Evolutionary conservation across 768 basidiomycete genomes (phyloP).

Genomic region (Phaffia australis): DNA sequence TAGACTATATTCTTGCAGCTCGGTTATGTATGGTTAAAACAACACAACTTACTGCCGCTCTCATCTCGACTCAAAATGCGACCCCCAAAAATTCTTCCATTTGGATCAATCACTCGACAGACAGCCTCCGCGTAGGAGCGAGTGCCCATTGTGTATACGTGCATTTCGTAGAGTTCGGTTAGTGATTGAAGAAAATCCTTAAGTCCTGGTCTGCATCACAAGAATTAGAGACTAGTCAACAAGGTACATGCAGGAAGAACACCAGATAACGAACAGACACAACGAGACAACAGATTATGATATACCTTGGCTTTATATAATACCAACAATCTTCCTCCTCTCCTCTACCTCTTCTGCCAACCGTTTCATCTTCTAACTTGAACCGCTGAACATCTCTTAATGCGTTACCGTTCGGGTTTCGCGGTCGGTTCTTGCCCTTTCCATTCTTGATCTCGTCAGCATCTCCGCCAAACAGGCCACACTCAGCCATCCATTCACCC

Average conservation of each 20-base stretch:
- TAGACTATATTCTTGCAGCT: no score
- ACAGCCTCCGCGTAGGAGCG: conserved; percentile 93
- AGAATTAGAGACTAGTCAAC: no score
- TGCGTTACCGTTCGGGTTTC: conserved; percentile 88
- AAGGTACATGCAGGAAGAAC: no score
- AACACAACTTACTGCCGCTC: conserved; percentile 67
- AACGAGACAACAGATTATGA: conserved; percentile 9
- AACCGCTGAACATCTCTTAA: conserved; percentile 84
- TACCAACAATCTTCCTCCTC: conserved; percentile 82
- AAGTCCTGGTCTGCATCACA: conserved; percentile 59
- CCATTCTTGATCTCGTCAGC: conserved; percentile 35
- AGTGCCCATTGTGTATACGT: conserved; percentile 99
- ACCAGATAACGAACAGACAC: not conserved
- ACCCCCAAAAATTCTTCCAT: conserved; percentile 69
- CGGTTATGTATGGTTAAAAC: not conserved
- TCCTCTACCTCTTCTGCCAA: conserved; percentile 39
- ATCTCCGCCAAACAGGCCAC: conserved; percentile 37
- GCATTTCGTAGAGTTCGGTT: conserved; percentile 85
- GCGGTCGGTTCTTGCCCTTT: conserved; percentile 42
- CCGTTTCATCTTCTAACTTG: conserved; percentile 51
- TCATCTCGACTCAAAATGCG: conserved; percentile 88
- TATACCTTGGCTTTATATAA: conserved; percentile 92
- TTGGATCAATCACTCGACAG: conserved; percentile 85
- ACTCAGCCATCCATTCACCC: conserved; percentile 88
- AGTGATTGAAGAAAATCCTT: conserved; percentile 61